These are phyloP conservation scores for Rhizophora mangle DNA, from an alignment of 345 rosid genomes.

Conservation along the genomic window DNA sequence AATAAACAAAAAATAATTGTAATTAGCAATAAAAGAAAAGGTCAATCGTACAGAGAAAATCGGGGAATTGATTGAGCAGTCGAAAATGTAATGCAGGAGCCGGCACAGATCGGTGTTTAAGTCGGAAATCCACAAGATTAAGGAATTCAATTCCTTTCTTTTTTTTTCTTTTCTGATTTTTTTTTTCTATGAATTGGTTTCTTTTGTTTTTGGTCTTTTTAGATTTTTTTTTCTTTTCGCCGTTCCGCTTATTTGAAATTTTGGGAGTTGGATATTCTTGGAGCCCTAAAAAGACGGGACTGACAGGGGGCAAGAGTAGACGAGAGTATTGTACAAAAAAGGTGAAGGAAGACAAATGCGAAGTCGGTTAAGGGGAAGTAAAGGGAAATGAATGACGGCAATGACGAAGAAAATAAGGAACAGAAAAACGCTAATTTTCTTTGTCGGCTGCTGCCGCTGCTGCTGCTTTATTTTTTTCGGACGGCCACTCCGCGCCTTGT, in stretches of 20 bases:
- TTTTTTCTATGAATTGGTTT: neutral
- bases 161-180: neutral
- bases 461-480: constrained; percentile 28
- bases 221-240: neutral
- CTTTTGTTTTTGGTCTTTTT: constrained; percentile 6
- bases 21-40: constrained; percentile 28
- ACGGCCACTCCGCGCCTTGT: constrained; percentile 83
- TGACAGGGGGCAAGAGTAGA: neutral
- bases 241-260: constrained; percentile 21
- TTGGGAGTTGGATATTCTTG: constrained; percentile 2
- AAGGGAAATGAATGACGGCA: constrained; percentile 16
- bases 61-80: neutral
- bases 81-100: neutral
- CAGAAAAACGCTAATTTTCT: neutral
- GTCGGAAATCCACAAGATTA: constrained; percentile 28
- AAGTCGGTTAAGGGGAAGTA: neutral
- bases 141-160: neutral
- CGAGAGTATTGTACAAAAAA: constrained; percentile 9
- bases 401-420: neutral
- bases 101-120: neutral
- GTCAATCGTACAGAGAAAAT: neutral
- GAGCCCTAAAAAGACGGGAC: constrained; percentile 34
- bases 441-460: constrained; percentile 23
- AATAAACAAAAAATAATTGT: neutral
- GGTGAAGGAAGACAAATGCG: constrained; percentile 2